phyloP scores from a whole-genome alignment of 1,139 yeast genomes.

The Saccharomyces uvarum region DNA sequence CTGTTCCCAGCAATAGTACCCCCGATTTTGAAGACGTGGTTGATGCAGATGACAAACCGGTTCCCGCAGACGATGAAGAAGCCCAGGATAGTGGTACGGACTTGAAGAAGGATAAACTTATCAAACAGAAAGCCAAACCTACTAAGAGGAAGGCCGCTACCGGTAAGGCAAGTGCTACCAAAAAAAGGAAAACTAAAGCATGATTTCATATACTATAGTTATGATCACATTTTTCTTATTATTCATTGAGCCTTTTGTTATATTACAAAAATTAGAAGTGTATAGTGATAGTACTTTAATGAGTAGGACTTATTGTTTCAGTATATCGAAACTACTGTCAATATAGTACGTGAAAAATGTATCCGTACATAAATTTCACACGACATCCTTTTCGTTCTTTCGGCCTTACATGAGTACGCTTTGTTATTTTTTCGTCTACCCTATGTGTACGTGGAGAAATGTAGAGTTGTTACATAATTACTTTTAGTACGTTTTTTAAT shows the following conservation, averaged over 20 bases:
- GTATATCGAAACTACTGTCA: not conserved
- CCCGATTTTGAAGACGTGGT: conserved; percentile 57
- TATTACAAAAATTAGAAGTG: not conserved
- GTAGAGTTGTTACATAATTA: not conserved
- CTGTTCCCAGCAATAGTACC: conserved; percentile 29
- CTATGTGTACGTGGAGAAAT: not conserved
- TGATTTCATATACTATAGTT: conserved; percentile 2
- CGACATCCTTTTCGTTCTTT: not conserved
- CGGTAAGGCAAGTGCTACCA: conserved; percentile 17
- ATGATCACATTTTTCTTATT: not conserved
- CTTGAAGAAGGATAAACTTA: conserved; percentile 50
- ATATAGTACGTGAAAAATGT: not conserved
- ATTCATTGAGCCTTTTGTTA: not conserved
- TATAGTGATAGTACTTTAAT: not conserved
- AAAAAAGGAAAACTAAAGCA: conserved; percentile 21
- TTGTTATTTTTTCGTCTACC: no score
- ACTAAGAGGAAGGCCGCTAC: conserved; percentile 24
- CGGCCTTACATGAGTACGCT: not conserved
- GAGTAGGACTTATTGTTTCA: not conserved
- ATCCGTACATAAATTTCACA: not conserved
- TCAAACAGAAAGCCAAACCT: conserved; percentile 40
- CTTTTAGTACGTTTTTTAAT: not conserved
- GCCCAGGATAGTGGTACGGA: conserved; percentile 33
- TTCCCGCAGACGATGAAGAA: conserved; percentile 39
- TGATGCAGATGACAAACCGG: conserved; percentile 60